phyloP scores from a whole-genome alignment of 2,329 filamentous ascomycete genomes.

The Colletotrichum tanaceti region DNA sequence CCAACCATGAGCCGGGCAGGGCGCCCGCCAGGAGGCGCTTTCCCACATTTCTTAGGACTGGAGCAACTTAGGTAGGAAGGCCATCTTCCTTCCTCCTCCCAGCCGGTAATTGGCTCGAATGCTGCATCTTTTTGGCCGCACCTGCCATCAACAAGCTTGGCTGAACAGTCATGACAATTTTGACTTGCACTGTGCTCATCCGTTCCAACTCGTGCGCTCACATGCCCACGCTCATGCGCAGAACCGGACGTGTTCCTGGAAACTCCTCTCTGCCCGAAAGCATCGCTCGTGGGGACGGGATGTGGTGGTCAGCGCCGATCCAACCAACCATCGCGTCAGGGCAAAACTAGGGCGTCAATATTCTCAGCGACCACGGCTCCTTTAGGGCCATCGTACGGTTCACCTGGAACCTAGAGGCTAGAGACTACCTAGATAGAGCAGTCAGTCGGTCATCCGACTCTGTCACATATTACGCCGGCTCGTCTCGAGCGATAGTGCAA shows the following conservation, averaged over 20 bases:
- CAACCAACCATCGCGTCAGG: constrained; percentile 5
- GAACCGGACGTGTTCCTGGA: constrained; percentile 11
- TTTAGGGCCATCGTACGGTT: constrained; percentile 14
- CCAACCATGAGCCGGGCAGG: not conserved
- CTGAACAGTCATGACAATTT: not conserved
- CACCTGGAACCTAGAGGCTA: constrained; percentile 15
- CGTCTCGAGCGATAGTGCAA: constrained; percentile 36
- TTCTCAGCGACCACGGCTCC: not conserved
- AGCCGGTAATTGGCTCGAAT: not conserved
- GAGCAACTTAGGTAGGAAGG: not conserved
- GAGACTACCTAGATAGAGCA: too few relatives aligned
- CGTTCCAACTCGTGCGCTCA: not conserved
- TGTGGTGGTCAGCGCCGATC: constrained; percentile 2
- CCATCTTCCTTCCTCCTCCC: not conserved
- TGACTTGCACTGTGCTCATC: not conserved
- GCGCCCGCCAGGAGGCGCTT: constrained; percentile 3
- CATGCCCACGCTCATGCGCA: constrained; percentile 11
- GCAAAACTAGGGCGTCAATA: not conserved
- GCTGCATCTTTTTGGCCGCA: not conserved
- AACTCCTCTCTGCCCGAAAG: not conserved
- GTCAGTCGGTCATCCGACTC: constrained; percentile 18
- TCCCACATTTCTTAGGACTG: not conserved
- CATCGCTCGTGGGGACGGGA: not conserved
- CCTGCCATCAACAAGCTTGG: not conserved
- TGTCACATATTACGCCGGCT: constrained; percentile 39